Percentiles rank a stretch among this genome's conserved stretches.
Evolutionary conservation across 257 asterid genomes (phyloP).

Genomic region (Penstemon newberryi): DNA sequence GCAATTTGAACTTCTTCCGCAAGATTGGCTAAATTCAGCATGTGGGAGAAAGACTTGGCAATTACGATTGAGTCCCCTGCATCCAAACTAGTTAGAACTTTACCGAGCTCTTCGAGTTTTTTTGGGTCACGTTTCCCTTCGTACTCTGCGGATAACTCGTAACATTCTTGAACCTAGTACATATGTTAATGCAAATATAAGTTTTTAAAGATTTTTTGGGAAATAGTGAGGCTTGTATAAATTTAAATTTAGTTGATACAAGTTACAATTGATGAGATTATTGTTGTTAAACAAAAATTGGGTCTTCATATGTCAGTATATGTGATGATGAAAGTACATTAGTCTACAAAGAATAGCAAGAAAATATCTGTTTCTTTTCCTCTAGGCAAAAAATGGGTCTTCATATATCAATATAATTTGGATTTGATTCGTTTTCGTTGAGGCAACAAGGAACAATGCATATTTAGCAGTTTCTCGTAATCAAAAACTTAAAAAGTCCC

Average conservation of each 20-base stretch:
- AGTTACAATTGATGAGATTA: no score
- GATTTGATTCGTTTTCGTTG: no score
- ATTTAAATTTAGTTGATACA: background rate
- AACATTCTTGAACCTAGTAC: constrained; percentile 87
- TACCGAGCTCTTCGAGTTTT: constrained; percentile 90
- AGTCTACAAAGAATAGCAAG: no score
- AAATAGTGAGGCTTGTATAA: background rate
- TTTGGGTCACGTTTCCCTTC: constrained; percentile 67
- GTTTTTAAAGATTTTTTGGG: background rate
- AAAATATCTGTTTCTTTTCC: no score
- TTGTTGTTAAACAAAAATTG: no score
- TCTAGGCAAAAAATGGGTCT: no score
- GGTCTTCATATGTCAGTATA: no score
- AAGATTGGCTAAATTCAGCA: constrained; percentile 90
- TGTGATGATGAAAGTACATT: no score
- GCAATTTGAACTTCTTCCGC: constrained; percentile 99
- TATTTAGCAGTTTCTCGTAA: no score
- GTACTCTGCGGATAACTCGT: constrained; percentile 87
- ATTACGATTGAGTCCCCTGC: constrained; percentile 96
- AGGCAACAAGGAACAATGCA: no score
- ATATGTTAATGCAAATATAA: constrained; percentile 18
- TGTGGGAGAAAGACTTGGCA: constrained; percentile 87
- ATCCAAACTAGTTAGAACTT: constrained; percentile 80
- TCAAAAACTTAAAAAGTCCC: no score
- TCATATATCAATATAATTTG: no score